Percentiles rank a stretch among this genome's conserved stretches.
phyloP scores from a whole-genome alignment of 192 early-diverging fungal species.

The Linnemannia hyalina region DNA sequence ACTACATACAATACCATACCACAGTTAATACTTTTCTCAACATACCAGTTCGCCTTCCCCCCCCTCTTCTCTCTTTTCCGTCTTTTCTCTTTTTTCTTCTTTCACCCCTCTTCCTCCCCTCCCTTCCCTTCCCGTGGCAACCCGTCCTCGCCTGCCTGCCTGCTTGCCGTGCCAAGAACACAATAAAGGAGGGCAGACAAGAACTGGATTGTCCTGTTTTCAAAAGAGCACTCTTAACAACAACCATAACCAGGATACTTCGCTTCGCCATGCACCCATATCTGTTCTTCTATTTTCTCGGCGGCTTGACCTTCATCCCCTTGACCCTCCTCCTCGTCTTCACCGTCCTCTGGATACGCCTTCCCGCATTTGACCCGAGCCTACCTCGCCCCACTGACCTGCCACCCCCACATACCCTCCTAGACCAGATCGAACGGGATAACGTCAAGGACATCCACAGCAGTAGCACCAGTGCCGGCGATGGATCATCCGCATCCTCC shows the following conservation, averaged over 20 bases:
- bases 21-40: neutral
- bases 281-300: conserved; percentile 57
- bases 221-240: neutral
- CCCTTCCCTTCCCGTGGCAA: neutral
- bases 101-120: neutral
- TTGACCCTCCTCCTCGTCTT: conserved; percentile 32
- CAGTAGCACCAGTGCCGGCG: neutral
- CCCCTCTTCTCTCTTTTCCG: neutral
- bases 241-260: neutral
- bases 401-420: conserved; percentile 21
- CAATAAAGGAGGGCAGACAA: neutral
- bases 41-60: neutral
- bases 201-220: neutral
- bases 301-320: conserved; percentile 62
- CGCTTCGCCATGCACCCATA: conserved; percentile 43
- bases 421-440: conserved; percentile 10
- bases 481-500: neutral
- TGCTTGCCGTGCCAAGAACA: neutral
- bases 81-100: neutral
- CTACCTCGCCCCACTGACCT: conserved; percentile 39
- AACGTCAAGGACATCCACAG: neutral
- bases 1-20: neutral
- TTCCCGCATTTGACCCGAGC: conserved; percentile 35
- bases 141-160: neutral
- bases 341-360: conserved; percentile 34